A percentile compares a stretch with the other conserved stretches of the same genome.
These are phyloP conservation scores for Camelina sativa DNA, from an alignment of 345 rosid species.

Conservation along the genomic window DNA sequence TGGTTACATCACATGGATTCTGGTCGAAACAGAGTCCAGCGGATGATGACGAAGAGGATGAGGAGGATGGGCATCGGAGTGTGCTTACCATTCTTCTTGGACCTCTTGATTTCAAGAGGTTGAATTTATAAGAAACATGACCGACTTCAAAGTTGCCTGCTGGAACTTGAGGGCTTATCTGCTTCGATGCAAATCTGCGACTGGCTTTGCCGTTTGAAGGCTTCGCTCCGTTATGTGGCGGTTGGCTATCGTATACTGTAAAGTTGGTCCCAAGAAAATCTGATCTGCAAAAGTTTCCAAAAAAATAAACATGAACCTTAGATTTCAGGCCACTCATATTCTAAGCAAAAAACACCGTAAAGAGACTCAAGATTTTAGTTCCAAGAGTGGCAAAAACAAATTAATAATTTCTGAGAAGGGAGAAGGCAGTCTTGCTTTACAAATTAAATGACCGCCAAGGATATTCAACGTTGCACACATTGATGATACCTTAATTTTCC, in stretches of 20 bases:
- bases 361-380: background rate
- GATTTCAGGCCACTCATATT: background rate
- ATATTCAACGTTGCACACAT: constrained; percentile 3
- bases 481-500: constrained; percentile 83
- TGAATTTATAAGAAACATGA: constrained; percentile 85
- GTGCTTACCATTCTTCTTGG: constrained; percentile 96
- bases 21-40: constrained; percentile 21
- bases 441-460: background rate
- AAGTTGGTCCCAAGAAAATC: constrained; percentile 97
- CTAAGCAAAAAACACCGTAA: background rate
- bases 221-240: constrained; percentile 82
- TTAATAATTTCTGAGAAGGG: background rate
- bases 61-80: constrained; percentile 53
- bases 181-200: constrained; percentile 92
- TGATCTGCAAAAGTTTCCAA: constrained; percentile 57
- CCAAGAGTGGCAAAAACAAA: constrained; percentile 1
- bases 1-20: constrained; percentile 41
- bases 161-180: constrained; percentile 91
- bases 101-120: constrained; percentile 93
- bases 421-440: background rate
- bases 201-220: constrained; percentile 76
- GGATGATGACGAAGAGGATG: constrained; percentile 45
- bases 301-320: background rate
- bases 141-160: constrained; percentile 92
- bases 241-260: constrained; percentile 84